Percentiles rank a stretch among this genome's conserved stretches.
Conservation (phyloP, 352 stramenopile species). For the Phytopythium oedochilum region DNA sequence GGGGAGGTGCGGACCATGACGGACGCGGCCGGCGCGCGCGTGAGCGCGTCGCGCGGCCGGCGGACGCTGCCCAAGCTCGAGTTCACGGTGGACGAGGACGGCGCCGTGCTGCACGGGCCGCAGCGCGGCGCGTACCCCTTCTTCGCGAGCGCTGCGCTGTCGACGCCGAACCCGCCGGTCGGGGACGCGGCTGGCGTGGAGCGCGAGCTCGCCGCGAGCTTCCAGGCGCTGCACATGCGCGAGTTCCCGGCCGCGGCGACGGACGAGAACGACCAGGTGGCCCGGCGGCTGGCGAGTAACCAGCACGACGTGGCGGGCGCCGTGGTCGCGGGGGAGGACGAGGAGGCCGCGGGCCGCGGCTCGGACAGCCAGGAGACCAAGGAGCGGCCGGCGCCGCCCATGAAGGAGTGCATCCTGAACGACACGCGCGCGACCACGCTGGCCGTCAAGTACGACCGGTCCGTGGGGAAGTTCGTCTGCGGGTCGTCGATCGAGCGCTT, state of each 20-base stretch:
- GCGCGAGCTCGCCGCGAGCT: conserved; percentile 41
- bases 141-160: conserved; percentile 10
- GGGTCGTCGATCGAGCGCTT: conserved; percentile 88
- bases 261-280: conserved; percentile 6
- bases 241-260: conserved; percentile 27
- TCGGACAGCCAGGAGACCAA: conserved; percentile 10
- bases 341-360: conserved; percentile 2
- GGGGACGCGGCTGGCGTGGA: conserved; percentile 20
- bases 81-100: conserved; percentile 82
- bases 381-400: conserved; percentile 8
- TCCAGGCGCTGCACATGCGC: conserved; percentile 53
- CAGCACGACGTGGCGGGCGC: neutral
- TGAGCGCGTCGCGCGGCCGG: conserved; percentile 52
- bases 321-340: conserved; percentile 8
- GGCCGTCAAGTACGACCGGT: conserved; percentile 64
- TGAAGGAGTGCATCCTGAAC: conserved; percentile 85
- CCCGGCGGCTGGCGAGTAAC: neutral
- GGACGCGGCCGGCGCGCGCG: conserved; percentile 53
- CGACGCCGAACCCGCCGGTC: conserved; percentile 2
- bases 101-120: conserved; percentile 68
- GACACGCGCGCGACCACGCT: conserved; percentile 76
- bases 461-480: conserved; percentile 71
- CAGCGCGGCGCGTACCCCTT: conserved; percentile 50
- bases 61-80: conserved; percentile 80
- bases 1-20: conserved; percentile 71